These are phyloP conservation scores for Diversispora epigaea DNA, from an alignment of 192 early-diverging fungal genomes.

Conservation along the genomic window DNA sequence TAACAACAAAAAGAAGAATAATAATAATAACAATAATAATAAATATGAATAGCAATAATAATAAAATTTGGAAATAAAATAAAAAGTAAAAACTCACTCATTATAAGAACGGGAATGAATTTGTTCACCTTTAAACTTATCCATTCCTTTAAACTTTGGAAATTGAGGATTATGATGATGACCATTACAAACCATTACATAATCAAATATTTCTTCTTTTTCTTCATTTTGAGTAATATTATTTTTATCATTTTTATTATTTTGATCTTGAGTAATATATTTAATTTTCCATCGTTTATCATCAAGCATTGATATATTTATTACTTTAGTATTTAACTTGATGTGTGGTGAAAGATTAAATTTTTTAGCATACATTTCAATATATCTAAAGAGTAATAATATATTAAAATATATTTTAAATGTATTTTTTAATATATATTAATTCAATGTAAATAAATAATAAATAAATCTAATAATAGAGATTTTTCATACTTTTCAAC, in stretches of 20 bases:
- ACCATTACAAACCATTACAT: constrained; percentile 61
- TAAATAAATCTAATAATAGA: not conserved
- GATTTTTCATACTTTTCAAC: constrained; percentile 44
- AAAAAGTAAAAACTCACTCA: constrained; percentile 35
- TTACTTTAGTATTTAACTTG: constrained; percentile 52
- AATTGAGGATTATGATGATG: constrained; percentile 57
- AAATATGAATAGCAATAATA: too few relatives aligned
- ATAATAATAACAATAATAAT: too few relatives aligned
- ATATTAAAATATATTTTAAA: too few relatives aligned
- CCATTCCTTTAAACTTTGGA: constrained; percentile 55
- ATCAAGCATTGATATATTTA: constrained; percentile 44
- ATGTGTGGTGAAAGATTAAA: constrained; percentile 54
- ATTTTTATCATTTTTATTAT: too few relatives aligned
- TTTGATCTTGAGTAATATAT: not conserved
- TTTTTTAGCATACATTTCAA: constrained; percentile 50
- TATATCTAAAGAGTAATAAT: constrained; percentile 38
- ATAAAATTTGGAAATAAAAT: not conserved
- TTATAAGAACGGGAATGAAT: constrained; percentile 61
- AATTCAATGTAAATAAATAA: not conserved
- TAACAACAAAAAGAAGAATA: too few relatives aligned
- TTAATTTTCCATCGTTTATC: constrained; percentile 29
- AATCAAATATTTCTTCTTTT: constrained; percentile 57
- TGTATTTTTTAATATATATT: not conserved
- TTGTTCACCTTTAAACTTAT: constrained; percentile 49
- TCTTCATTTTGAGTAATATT: not conserved